Evolutionary conservation across 495 filamentous ascomycete genomes (phyloP).

Genomic region (Umbilicaria muhlenbergii): DNA sequence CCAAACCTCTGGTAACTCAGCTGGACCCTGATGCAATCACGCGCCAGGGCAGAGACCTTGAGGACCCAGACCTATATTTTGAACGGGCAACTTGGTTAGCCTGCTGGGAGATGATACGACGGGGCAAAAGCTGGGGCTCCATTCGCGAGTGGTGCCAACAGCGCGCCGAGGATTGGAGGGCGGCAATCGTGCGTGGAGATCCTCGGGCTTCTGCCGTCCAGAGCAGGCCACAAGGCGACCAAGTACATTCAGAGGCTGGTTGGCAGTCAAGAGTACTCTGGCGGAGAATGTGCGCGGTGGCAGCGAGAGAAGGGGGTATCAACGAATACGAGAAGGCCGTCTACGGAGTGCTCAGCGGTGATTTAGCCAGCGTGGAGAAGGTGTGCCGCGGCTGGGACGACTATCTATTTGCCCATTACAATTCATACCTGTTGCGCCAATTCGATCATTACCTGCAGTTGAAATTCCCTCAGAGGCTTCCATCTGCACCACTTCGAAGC

Average conservation of each 20-base stretch:
- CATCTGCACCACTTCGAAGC: slow-evolving; percentile 20
- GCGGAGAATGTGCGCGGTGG: slow-evolving; percentile 66
- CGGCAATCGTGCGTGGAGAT: slow-evolving; percentile 44
- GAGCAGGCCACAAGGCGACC: slow-evolving; percentile 2
- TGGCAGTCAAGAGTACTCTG: slow-evolving; percentile 43
- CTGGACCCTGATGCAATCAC: slow-evolving; percentile 82
- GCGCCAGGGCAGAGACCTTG: slow-evolving; percentile 56
- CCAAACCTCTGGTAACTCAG: slow-evolving; percentile 62
- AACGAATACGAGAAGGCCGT: slow-evolving; percentile 76
- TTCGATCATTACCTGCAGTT: slow-evolving; percentile 45
- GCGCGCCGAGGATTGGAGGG: slow-evolving; percentile 72
- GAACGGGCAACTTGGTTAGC: slow-evolving; percentile 79
- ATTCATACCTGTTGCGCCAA: slow-evolving; percentile 54
- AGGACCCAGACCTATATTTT: slow-evolving; percentile 67
- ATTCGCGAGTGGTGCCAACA: slow-evolving; percentile 70
- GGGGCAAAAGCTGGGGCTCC: slow-evolving; percentile 53
- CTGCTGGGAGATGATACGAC: slow-evolving; percentile 75
- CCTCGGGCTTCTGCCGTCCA: slow-evolving; percentile 1
- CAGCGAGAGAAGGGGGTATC: slow-evolving; percentile 49
- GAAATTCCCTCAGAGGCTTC: slow-evolving; percentile 26
- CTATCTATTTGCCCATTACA: slow-evolving; percentile 79
- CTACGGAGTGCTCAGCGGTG: slow-evolving; percentile 74
- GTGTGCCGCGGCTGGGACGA: slow-evolving; percentile 79
- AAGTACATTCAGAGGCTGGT: not conserved
- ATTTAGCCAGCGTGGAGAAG: slow-evolving; percentile 56